Percentiles rank a stretch among this genome's conserved stretches.
These are phyloP conservation scores for Neurospora sp. DNA, from an alignment of 2,329 filamentous ascomycete genomes.

Conservation along the genomic window DNA sequence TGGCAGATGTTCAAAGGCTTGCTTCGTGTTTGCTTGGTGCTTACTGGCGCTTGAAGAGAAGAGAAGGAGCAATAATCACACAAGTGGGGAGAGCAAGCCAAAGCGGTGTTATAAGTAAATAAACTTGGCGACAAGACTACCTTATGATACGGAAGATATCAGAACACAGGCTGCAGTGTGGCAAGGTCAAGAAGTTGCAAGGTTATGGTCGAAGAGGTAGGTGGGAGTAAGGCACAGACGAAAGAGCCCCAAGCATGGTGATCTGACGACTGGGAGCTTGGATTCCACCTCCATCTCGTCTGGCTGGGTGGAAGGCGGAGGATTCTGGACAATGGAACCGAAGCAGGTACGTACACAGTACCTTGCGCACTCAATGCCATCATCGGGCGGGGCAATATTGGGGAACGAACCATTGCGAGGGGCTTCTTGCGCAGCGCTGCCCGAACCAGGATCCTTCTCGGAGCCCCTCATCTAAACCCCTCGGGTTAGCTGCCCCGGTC, in stretches of 20 bases:
- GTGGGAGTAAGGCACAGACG: background rate
- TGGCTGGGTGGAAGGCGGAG: background rate
- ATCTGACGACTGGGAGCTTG: background rate
- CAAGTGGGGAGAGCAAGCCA: background rate
- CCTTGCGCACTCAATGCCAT: background rate
- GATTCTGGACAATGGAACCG: background rate
- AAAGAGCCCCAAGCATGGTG: background rate
- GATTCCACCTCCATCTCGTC: background rate
- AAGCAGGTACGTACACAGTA: background rate
- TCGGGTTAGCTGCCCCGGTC: background rate
- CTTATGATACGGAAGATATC: background rate
- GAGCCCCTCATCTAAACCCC: background rate
- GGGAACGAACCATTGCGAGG: background rate
- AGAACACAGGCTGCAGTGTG: background rate
- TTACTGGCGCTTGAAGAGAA: background rate
- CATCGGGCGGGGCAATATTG: background rate
- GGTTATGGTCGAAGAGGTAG: background rate
- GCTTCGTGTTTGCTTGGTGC: background rate
- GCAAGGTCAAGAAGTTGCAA: background rate
- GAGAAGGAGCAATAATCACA: background rate
- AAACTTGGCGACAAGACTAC: background rate
- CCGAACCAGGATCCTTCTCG: background rate
- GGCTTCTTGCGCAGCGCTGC: background rate
- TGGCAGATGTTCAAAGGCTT: background rate
- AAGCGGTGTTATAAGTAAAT: background rate